Percentiles rank a stretch among this genome's conserved stretches.
Conservation (phyloP, 1,284 basidiomycete species). For the Papiliotrema flavescens region DNA sequence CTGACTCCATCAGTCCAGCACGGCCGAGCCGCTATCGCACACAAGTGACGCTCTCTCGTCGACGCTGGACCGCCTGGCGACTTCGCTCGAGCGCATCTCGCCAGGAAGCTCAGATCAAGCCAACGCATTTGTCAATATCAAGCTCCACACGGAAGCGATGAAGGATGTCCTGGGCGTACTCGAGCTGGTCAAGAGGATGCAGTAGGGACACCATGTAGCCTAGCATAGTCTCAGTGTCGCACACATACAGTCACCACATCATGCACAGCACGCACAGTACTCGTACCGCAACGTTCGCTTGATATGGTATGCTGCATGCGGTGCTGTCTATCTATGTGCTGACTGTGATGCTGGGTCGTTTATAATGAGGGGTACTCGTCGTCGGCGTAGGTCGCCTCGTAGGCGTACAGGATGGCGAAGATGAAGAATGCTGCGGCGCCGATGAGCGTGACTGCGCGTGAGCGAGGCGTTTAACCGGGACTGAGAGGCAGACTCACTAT, state of each 20-base stretch:
- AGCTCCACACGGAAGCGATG: conserved; percentile 39
- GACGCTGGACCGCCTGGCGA: conserved; percentile 19
- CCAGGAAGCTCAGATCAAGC: conserved; percentile 11
- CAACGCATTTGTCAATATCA: conserved; percentile 36
- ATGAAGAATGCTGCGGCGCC: conserved; percentile 78
- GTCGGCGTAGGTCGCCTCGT: conserved; percentile 55
- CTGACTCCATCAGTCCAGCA: neutral
- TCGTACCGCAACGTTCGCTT: no score
- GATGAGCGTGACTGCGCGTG: conserved; percentile 68
- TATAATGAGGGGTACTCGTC: conserved; percentile 3
- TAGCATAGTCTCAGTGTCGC: no score
- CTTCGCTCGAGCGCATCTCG: conserved; percentile 19
- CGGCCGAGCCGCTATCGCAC: conserved; percentile 1
- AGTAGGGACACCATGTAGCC: neutral
- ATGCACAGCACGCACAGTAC: no score
- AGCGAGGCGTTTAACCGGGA: neutral
- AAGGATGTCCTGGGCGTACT: conserved; percentile 33
- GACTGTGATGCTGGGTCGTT: no score
- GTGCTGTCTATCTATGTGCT: no score
- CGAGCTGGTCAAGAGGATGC: conserved; percentile 13
- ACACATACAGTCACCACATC: no score
- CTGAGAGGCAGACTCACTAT: conserved; percentile 60
- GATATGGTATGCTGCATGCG: no score
- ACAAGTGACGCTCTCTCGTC: conserved; percentile 8
- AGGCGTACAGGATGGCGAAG: conserved; percentile 73